Evolutionary conservation across 768 basidiomycete species (phyloP), one percentile per base, ranked within the genome.

Genomic region (Mycena pura): DNA sequence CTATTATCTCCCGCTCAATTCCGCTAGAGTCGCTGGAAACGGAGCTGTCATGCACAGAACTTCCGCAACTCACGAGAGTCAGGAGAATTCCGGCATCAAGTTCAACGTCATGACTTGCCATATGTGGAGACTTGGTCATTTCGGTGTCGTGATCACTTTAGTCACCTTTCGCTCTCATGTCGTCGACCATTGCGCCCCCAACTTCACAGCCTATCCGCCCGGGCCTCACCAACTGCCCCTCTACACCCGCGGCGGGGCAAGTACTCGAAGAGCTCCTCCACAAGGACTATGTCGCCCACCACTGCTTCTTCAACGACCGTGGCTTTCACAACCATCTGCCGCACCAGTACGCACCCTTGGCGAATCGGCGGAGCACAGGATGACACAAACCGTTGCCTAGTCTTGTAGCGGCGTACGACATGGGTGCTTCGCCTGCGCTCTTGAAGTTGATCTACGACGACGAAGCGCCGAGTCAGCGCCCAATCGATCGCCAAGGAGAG

Each of bases 261-360:
- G 63, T 64, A 7, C 66, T 62, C 1, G 75, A 78, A 58, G 69
- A 68, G 19, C 73, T 82, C 14, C 67, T 82, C 11, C 73, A 77
- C 50, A 63, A 72, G 46, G 80, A 82, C 57, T 69, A 74, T 36
- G 62, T 74, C 34, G 59, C 62, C 13, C 74, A 80, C 46, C 79
- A 81, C 52, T 79, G 80, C 56, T 75, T 77, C 60, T 77, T 68
- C 53, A 71, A 74, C 10, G 63, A 62, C 10, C 54, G 66, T 8
- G 76, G 77, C 10, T 74, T 80, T 28, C 79, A 82, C 57, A 81
- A 80, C 61, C 80, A 82, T 62, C 69, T 80, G 2, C 76, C 75
- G 39, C 80, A 82, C 64, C 80, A 82, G 80, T 81, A 45, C 62
- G 77, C 56, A 11, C 38, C 28, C 11, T n/a, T 19, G 32, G 39